phyloP scores from a whole-genome alignment of 345 rosid genomes.

The Gynandropsis gynandra region DNA sequence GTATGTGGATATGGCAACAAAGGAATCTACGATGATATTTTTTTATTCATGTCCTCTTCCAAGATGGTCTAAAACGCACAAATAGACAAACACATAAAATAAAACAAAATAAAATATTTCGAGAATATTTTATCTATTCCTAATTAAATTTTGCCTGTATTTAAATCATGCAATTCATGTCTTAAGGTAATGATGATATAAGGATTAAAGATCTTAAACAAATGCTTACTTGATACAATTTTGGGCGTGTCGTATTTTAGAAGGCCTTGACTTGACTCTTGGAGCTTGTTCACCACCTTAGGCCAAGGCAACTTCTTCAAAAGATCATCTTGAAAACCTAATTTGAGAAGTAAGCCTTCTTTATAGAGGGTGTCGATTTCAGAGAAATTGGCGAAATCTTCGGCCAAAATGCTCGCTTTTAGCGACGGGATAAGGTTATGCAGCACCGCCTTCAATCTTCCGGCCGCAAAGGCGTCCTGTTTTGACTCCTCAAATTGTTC shows the following conservation, averaged over 20 bases:
- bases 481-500: constrained; percentile 92
- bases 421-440: constrained; percentile 74
- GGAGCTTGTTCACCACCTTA: constrained; percentile 43
- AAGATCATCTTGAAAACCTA: constrained; percentile 69
- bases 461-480: constrained; percentile 50
- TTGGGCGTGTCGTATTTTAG: constrained; percentile 87
- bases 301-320: constrained; percentile 70
- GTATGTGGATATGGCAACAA: too few species aligned
- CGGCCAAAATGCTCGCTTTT: constrained; percentile 75
- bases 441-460: constrained; percentile 71
- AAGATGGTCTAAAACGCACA: too few species aligned
- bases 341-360: constrained; percentile 83
- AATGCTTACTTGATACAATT: constrained; percentile 69
- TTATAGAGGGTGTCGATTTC: constrained; percentile 83
- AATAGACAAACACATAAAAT: too few species aligned
- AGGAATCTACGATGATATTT: too few species aligned
- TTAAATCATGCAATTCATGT: too few species aligned
- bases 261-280: constrained; percentile 68
- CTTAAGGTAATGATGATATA: too few species aligned
- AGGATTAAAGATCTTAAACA: not conserved
- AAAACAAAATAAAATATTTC: too few species aligned
- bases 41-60: too few species aligned
- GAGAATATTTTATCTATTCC: too few species aligned
- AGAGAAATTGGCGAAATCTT: constrained; percentile 50
- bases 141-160: too few species aligned